These are phyloP conservation scores for Yarrowia phangngaensis DNA, from an alignment of 805 yeast genomes.

Conservation along the genomic window DNA sequence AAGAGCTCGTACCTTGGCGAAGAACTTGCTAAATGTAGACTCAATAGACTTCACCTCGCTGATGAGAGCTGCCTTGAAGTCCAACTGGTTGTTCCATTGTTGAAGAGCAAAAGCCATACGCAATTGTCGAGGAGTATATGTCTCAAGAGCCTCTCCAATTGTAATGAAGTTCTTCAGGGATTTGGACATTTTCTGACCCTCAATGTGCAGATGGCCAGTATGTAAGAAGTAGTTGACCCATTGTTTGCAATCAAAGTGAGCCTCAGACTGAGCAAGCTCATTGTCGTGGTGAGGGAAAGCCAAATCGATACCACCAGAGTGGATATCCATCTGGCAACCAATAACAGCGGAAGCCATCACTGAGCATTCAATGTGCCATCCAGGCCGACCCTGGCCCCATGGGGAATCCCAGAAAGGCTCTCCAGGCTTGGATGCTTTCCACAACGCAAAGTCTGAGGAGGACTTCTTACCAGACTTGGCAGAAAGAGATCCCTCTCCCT, in stretches of 20 bases:
- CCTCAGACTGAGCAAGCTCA: slow-evolving; percentile 96
- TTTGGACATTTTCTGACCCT: slow-evolving; percentile 98
- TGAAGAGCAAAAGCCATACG: slow-evolving; percentile 86
- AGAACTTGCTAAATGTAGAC: slow-evolving; percentile 71
- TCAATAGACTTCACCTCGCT: slow-evolving; percentile 76
- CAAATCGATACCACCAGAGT: slow-evolving; percentile 93
- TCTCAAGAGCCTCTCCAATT: slow-evolving; percentile 78
- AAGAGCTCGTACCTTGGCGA: slow-evolving; percentile 81
- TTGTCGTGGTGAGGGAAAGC: slow-evolving; percentile 99
- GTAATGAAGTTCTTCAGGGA: slow-evolving; percentile 93
- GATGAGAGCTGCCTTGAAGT: slow-evolving; percentile 73
- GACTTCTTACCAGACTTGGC: slow-evolving; percentile 59
- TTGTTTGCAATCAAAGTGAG: slow-evolving; percentile 79
- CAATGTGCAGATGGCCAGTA: slow-evolving; percentile 96
- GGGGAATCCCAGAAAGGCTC: slow-evolving; percentile 95
- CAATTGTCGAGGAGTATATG: slow-evolving; percentile 72
- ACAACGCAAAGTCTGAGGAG: slow-evolving; percentile 86
- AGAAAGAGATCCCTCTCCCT: slow-evolving; percentile 88
- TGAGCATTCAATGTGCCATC: slow-evolving; percentile 99
- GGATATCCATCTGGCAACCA: slow-evolving; percentile 85
- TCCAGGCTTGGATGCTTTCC: slow-evolving; percentile 96
- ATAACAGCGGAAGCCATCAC: slow-evolving; percentile 93
- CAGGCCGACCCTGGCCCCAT: slow-evolving; percentile 98
- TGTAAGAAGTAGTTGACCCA: slow-evolving; percentile 98
- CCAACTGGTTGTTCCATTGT: slow-evolving; percentile 89